These are phyloP conservation scores for Nissolia schottii DNA, from an alignment of 306 rosid species.

Conservation along the genomic window DNA sequence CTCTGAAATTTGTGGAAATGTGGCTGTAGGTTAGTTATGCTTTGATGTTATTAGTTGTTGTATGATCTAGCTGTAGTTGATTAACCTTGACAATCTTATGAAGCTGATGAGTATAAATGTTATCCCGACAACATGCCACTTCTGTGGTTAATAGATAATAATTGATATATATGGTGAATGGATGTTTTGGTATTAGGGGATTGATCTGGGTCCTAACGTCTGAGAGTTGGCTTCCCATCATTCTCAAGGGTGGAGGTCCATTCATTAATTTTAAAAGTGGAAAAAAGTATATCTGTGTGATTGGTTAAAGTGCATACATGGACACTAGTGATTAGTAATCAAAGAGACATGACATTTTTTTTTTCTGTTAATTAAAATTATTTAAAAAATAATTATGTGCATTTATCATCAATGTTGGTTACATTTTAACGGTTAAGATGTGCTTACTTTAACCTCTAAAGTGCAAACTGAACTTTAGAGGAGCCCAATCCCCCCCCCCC, in stretches of 20 bases:
- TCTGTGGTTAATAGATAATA: not conserved
- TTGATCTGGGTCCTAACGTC: not conserved
- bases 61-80: not conserved
- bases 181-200: not conserved
- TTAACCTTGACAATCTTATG: not conserved
- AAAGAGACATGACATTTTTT: no score
- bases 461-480: no score
- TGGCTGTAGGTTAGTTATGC: not conserved
- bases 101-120: not conserved
- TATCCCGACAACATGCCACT: not conserved
- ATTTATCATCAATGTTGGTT: no score
- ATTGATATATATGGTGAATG: not conserved
- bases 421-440: no score
- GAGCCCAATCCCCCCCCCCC: no score
- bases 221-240: not conserved
- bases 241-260: not conserved
- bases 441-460: no score
- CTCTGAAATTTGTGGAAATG: not conserved
- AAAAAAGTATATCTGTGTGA: no score
- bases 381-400: no score
- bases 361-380: no score
- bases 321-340: no score
- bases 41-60: not conserved
- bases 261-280: not conserved
- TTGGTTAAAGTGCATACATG: no score